phyloP scores from a whole-genome alignment of 225 moss, liverwort and hornwort species.

The Pseudisothecium myosuroides region DNA sequence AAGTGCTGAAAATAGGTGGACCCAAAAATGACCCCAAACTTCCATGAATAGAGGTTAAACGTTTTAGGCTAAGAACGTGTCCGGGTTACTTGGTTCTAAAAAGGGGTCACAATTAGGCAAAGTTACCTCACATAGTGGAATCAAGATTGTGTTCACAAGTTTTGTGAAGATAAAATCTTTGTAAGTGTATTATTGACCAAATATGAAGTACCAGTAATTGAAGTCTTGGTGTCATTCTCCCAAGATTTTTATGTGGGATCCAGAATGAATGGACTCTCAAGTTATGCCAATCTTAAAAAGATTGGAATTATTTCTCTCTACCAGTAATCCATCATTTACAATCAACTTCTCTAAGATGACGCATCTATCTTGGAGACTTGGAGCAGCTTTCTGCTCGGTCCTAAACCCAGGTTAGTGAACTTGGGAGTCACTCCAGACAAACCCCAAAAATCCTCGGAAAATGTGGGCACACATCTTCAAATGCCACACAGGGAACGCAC shows the following conservation, averaged over 20 bases:
- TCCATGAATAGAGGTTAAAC: neutral
- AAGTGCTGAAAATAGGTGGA: neutral
- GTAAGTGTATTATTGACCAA: neutral
- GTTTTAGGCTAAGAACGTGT: too few relatives aligned
- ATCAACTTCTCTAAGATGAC: neutral
- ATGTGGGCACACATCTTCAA: neutral
- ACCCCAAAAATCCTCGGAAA: neutral
- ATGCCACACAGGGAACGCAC: neutral
- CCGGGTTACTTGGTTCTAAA: rapidly evolving
- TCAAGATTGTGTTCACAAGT: neutral
- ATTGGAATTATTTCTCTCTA: neutral
- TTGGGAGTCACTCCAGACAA: neutral
- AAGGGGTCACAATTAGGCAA: neutral
- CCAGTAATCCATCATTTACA: neutral
- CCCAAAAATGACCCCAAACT: neutral
- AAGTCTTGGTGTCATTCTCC: neutral
- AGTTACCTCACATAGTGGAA: neutral
- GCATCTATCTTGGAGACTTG: neutral
- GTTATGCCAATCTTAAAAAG: neutral
- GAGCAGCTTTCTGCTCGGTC: neutral
- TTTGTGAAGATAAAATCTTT: neutral
- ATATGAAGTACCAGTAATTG: neutral
- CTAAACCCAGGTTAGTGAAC: neutral
- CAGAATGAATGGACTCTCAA: neutral
- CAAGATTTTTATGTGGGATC: neutral